These are phyloP conservation scores for Rhizophlyctis rosea DNA, from an alignment of 192 early-diverging fungal species.

Conservation along the genomic window DNA sequence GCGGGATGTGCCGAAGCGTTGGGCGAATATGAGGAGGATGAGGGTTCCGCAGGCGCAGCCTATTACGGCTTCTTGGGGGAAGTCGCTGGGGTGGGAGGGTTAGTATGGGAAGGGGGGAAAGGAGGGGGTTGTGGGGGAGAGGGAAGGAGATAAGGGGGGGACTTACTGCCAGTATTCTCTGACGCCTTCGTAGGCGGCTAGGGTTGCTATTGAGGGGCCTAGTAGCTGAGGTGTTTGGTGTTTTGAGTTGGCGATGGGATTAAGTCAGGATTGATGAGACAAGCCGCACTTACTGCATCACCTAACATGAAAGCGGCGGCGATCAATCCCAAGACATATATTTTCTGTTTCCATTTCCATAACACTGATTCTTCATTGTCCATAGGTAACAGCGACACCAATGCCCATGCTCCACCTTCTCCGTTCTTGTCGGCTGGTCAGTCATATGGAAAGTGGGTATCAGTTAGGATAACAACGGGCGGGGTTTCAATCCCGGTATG, in stretches of 20 bases:
- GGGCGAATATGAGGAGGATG: slow-evolving; percentile 40
- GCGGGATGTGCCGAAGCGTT: slow-evolving; percentile 49
- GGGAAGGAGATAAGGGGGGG: no score
- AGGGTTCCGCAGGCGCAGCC: slow-evolving; percentile 35
- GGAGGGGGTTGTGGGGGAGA: no score
- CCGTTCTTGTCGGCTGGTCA: slow-evolving; percentile 57
- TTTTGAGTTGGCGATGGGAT: slow-evolving; percentile 18
- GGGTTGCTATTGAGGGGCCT: slow-evolving; percentile 36
- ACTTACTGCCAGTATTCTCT: slow-evolving; percentile 20
- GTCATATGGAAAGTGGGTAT: no score
- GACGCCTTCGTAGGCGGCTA: slow-evolving; percentile 41
- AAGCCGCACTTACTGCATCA: slow-evolving; percentile 33
- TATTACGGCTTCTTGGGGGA: slow-evolving; percentile 24
- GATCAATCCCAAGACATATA: slow-evolving; percentile 31
- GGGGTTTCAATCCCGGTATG: no score
- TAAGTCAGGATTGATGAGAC: slow-evolving; percentile 9
- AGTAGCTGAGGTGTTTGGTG: slow-evolving; percentile 19
- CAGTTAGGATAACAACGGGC: no score
- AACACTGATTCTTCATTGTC: slow-evolving; percentile 30
- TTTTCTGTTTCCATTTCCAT: slow-evolving; percentile 21
- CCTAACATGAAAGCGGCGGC: slow-evolving; percentile 38
- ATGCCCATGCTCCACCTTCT: slow-evolving; percentile 56
- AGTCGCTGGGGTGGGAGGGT: slow-evolving; percentile 2
- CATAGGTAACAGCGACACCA: slow-evolving; percentile 43
- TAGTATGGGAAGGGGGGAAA: slow-evolving; percentile 4